phyloP scores from a whole-genome alignment of 2,329 filamentous ascomycete species.

The Tolypocladium guangdongense region DNA sequence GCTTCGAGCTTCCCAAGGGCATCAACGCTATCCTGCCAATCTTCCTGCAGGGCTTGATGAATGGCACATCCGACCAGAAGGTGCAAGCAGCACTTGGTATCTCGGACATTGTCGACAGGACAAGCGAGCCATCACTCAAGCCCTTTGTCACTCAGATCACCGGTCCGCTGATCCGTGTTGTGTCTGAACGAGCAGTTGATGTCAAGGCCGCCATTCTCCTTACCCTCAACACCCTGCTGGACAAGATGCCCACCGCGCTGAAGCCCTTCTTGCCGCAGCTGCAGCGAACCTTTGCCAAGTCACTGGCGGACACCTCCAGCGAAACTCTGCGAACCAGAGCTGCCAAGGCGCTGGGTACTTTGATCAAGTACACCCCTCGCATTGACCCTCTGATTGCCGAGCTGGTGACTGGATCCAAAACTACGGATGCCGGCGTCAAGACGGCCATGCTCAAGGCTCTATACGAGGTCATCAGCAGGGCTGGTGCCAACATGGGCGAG shows the following conservation, averaged over 20 bases:
- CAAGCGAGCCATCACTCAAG: conserved; percentile 76
- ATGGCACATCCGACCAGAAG: conserved; percentile 84
- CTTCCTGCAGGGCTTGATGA: conserved; percentile 96
- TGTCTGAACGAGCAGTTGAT: conserved; percentile 90
- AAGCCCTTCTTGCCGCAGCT: conserved; percentile 96
- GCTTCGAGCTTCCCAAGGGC: conserved; percentile 88
- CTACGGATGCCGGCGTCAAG: conserved; percentile 69
- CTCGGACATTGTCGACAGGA: conserved; percentile 90
- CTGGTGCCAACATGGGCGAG: conserved; percentile 90
- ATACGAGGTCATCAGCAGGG: conserved; percentile 93
- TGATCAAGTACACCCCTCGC: conserved; percentile 91
- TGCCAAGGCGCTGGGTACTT: conserved; percentile 83
- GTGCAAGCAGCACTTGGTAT: conserved; percentile 88
- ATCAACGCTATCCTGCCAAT: conserved; percentile 95
- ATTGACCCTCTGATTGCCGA: conserved; percentile 90
- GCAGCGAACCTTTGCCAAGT: conserved; percentile 93
- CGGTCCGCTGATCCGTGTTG: conserved; percentile 91
- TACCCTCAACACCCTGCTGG: conserved; percentile 86
- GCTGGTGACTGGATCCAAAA: conserved; percentile 91
- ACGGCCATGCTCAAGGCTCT: conserved; percentile 95
- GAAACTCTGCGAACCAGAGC: conserved; percentile 79
- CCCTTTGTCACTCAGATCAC: conserved; percentile 97
- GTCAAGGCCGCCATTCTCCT: conserved; percentile 92
- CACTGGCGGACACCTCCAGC: conserved; percentile 84
- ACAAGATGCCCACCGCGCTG: conserved; percentile 91